Evolutionary conservation across 1,284 basidiomycete species (phyloP).

Genomic region (Ceratobasidium papillatum): DNA sequence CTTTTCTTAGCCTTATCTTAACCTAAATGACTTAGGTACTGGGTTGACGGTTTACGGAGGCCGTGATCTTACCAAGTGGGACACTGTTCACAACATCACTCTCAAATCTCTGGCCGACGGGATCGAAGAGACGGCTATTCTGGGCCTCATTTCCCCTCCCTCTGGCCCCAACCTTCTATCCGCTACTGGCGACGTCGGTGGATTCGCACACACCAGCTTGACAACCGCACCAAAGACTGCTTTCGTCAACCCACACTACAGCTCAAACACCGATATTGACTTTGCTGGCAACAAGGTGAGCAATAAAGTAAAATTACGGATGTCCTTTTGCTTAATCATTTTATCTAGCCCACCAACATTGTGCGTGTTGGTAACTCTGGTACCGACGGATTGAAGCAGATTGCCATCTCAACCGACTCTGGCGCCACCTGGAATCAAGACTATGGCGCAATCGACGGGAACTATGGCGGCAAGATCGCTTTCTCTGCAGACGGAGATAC

Average conservation of each 20-base stretch:
- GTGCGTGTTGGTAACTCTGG: conserved; percentile 60
- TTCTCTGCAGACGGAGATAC: conserved; percentile 65
- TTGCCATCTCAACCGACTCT: conserved; percentile 64
- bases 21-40: neutral
- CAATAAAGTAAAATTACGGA: neutral
- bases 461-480: conserved; percentile 63
- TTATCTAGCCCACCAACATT: conserved; percentile 56
- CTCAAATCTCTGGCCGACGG: conserved; percentile 68
- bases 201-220: conserved; percentile 63
- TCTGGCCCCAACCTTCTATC: conserved; percentile 62
- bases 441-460: conserved; percentile 60
- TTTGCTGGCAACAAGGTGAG: conserved; percentile 61
- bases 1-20: neutral
- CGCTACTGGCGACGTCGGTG: conserved; percentile 65
- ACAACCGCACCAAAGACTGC: conserved; percentile 56
- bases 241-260: conserved; percentile 62
- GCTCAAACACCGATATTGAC: conserved; percentile 58
- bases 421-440: conserved; percentile 64
- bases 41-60: conserved; percentile 57
- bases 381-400: conserved; percentile 59
- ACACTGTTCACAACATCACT: conserved; percentile 65
- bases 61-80: conserved; percentile 65
- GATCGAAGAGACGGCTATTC: conserved; percentile 68
- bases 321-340: too few species aligned
- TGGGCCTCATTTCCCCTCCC: conserved; percentile 63